A percentile compares a stretch with the other conserved stretches of the same genome.
Evolutionary conservation across 805 yeast genomes (phyloP).

Genomic region (Cyberlindnera samutprakarnensis): DNA sequence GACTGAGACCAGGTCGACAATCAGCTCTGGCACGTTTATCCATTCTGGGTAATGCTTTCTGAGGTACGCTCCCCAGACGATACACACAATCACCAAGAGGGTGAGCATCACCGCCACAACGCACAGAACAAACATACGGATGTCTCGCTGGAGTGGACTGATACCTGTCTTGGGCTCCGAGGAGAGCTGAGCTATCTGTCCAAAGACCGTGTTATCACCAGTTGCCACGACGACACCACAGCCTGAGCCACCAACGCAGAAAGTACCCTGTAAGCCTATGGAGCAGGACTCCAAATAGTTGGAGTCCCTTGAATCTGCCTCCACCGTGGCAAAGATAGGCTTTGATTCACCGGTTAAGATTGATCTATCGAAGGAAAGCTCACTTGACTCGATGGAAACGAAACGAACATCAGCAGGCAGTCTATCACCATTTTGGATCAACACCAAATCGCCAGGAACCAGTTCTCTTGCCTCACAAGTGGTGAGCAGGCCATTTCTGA

Average conservation of each 20-base stretch:
- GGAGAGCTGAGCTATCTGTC: slow-evolving; percentile 36
- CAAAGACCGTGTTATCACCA: slow-evolving; percentile 39
- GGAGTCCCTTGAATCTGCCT: slow-evolving; percentile 23
- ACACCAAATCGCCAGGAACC: slow-evolving; percentile 39
- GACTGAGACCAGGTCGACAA: slow-evolving; percentile 37
- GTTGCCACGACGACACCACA: slow-evolving; percentile 36
- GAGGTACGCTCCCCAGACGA: slow-evolving; percentile 39
- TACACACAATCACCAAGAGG: slow-evolving; percentile 25
- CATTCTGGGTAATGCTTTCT: slow-evolving; percentile 30
- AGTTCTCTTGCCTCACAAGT: slow-evolving; percentile 27
- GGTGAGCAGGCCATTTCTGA: slow-evolving; percentile 27
- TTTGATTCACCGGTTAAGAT: slow-evolving; percentile 44
- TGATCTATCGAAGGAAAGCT: slow-evolving; percentile 37
- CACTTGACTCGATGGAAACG: slow-evolving; percentile 26
- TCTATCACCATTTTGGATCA: slow-evolving; percentile 31
- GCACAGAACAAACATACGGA: slow-evolving; percentile 28
- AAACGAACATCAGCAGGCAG: slow-evolving; percentile 42
- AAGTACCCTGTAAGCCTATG: slow-evolving; percentile 41
- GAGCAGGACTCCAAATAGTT: slow-evolving; percentile 36
- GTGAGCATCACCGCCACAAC: slow-evolving; percentile 21
- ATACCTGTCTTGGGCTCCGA: slow-evolving; percentile 31
- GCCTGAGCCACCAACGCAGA: slow-evolving; percentile 36
- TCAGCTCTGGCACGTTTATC: slow-evolving; percentile 34
- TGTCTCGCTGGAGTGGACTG: slow-evolving; percentile 36
- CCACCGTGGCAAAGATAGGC: slow-evolving; percentile 27